Base-by-base conservation (phyloP, 176 grass and related monocot genomes). In the Dendrocalamus sinicus region DNA sequence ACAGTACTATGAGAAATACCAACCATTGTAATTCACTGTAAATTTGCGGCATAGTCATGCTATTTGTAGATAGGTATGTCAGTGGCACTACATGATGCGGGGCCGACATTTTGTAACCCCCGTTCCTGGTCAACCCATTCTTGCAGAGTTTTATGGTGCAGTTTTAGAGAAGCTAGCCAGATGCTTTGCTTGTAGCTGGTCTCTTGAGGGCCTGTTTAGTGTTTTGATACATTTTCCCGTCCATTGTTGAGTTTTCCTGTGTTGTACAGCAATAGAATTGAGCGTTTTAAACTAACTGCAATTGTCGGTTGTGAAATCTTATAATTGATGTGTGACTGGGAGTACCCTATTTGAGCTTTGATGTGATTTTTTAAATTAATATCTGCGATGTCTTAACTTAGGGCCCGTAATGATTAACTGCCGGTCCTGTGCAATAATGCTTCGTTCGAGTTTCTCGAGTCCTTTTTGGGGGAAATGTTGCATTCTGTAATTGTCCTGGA, bases 1-100 rank as follows among this genome's bases (percentile, higher is more conserved):
- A 83, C 59, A 71, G 62, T 59, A 54, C 12, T 65, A n/a, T 61
- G 61, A 73, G 45, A 86, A 83, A 81, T 84, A 85, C 69, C 82
- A 35, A 68, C 78, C 81, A 57, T 64, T 97, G 85, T 90, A 88
- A 90, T 94, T 94, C 81, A 82, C 78, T 98, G 95, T 97, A 95
- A 85, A 98, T 87, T 90, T 89, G 93, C 77, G 67, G 77, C 81
- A 60, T 91, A 88, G 81, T 84, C 45, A 41, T 85, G 81, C 64
- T 88, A 82, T 91, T 73, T 91, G 85, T 91, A 91, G 89, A 91
- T 91, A 91, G 89, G 76, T 79, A 53, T 75, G 80, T 84, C 52
- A 68, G 75, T 84, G n/a, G 80, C 35, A 81, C 50, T 67, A 69
- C 50, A 63, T 84, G 62, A 53, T 76, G 19, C 43, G 69, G 85